A percentile compares a stretch with the other conserved stretches of the same genome.
phyloP scores from a whole-genome alignment of 2,329 filamentous ascomycete species.

The Nigrospora sphaerica region DNA sequence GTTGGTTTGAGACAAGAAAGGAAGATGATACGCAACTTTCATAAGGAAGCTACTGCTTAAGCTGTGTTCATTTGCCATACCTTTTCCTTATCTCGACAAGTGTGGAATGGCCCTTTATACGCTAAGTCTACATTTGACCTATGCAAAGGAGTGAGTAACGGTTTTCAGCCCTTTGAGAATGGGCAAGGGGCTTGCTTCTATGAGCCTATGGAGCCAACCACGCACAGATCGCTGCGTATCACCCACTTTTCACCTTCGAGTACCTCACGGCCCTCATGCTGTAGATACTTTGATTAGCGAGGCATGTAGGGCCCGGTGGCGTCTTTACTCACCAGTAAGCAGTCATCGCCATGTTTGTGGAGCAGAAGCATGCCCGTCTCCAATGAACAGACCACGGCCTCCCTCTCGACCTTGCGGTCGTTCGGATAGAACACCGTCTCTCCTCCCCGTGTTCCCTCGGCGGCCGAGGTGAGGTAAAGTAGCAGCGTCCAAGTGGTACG shows the following conservation, averaged over 20 bases:
- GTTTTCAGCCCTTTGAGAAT: too few relatives aligned
- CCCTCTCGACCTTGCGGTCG: conserved; percentile 44
- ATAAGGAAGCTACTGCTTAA: too few relatives aligned
- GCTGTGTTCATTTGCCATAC: too few relatives aligned
- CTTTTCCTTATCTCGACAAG: too few relatives aligned
- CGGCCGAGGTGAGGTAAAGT: conserved; percentile 72
- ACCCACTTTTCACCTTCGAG: conserved; percentile 84
- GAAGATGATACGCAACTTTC: too few relatives aligned
- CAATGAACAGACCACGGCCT: conserved; percentile 64
- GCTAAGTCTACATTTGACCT: too few relatives aligned
- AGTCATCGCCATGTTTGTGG: conserved; percentile 84
- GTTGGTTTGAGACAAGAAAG: too few relatives aligned
- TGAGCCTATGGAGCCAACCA: too few relatives aligned
- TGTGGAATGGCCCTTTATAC: too few relatives aligned
- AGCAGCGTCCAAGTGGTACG: conserved; percentile 88
- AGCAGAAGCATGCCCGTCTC: conserved; percentile 82
- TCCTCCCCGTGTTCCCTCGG: conserved; percentile 72
- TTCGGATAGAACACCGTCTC: conserved; percentile 90
- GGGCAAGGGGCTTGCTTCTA: too few relatives aligned
- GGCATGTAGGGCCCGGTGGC: not conserved
- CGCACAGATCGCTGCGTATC: conserved; percentile 73
- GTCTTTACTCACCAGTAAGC: conserved; percentile 56
- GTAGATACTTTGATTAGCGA: not conserved
- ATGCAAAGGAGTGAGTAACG: too few relatives aligned
- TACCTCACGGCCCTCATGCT: conserved; percentile 81